These are phyloP conservation scores for Aspergillus ruber DNA, from an alignment of 2,329 filamentous ascomycete genomes.

Conservation along the genomic window DNA sequence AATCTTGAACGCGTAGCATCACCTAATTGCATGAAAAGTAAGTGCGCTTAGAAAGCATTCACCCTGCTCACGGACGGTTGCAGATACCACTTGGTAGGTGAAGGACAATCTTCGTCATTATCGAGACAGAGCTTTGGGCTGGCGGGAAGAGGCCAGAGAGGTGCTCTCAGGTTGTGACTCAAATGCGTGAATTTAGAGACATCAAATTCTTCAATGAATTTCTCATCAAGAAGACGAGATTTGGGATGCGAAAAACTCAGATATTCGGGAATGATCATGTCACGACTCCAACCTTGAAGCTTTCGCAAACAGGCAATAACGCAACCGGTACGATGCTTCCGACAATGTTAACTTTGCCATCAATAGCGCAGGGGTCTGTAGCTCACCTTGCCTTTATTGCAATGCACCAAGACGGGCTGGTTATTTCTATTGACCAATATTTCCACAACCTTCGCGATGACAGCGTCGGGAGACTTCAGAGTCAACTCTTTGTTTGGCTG, in stretches of 20 bases:
- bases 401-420: constrained; percentile 79
- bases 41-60: background rate
- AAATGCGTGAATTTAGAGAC: constrained; percentile 13
- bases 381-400: constrained; percentile 77
- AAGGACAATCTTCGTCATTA: background rate
- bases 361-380: background rate
- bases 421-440: constrained; percentile 66
- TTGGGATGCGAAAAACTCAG: constrained; percentile 51
- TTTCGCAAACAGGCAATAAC: constrained; percentile 76
- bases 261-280: constrained; percentile 67
- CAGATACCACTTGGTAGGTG: background rate
- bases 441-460: constrained; percentile 65
- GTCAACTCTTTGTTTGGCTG: constrained; percentile 75
- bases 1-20: too few relatives aligned
- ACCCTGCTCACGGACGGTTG: background rate
- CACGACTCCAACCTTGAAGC: constrained; percentile 59
- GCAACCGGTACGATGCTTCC: constrained; percentile 78
- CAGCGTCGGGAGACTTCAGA: constrained; percentile 57
- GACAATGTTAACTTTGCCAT: constrained; percentile 1
- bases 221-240: constrained; percentile 34
- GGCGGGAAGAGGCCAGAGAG: constrained; percentile 8
- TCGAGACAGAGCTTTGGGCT: constrained; percentile 2
- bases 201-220: constrained; percentile 23
- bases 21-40: background rate
- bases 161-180: constrained; percentile 12